A percentile compares a stretch with the other conserved stretches of the same genome.
phyloP scores from a whole-genome alignment of 2,329 filamentous ascomycete species.

The Waltergamsia citrina region DNA sequence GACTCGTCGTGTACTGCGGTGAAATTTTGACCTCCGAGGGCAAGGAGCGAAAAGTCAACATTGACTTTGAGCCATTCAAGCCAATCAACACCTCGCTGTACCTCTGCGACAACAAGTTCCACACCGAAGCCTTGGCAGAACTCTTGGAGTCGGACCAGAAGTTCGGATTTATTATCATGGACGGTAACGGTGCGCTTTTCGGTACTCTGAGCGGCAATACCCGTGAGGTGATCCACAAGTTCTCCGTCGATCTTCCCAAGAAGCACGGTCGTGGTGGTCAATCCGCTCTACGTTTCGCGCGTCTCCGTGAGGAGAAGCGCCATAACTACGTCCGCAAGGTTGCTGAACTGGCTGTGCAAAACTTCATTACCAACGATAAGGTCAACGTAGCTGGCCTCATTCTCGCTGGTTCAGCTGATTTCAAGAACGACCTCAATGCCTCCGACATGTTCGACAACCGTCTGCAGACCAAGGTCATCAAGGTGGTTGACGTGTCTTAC shows the following conservation, averaged over 20 bases:
- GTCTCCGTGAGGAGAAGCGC: constrained; percentile 98
- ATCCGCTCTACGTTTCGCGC: constrained; percentile 97
- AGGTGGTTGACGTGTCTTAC: constrained; percentile 97
- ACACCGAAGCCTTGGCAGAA: constrained; percentile 94
- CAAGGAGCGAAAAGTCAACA: constrained; percentile 99
- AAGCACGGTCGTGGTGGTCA: constrained; percentile 99
- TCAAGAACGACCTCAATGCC: constrained; percentile 98
- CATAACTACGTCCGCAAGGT: constrained; percentile 99
- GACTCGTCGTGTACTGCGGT: constrained; percentile 96
- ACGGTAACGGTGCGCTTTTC: constrained; percentile 96
- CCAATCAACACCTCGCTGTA: constrained; percentile 99
- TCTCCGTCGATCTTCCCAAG: constrained; percentile 97
- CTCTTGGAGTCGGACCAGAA: constrained; percentile 97
- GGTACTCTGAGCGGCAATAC: constrained; percentile 97
- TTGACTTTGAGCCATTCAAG: constrained; percentile 99
- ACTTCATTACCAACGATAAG: constrained; percentile 98
- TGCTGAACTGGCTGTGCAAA: constrained; percentile 93
- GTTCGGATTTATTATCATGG: constrained; percentile 99
- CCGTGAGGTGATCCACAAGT: constrained; percentile 93
- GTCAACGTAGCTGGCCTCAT: constrained; percentile 95
- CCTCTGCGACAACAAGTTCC: constrained; percentile 99
- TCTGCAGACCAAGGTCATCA: constrained; percentile 92
- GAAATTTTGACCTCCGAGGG: constrained; percentile 99
- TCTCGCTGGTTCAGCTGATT: constrained; percentile 93
- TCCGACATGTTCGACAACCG: constrained; percentile 96